A percentile compares a stretch with the other conserved stretches of the same genome.
Conservation (phyloP, 768 basidiomycete species). For the Termitomyces sp. region DNA sequence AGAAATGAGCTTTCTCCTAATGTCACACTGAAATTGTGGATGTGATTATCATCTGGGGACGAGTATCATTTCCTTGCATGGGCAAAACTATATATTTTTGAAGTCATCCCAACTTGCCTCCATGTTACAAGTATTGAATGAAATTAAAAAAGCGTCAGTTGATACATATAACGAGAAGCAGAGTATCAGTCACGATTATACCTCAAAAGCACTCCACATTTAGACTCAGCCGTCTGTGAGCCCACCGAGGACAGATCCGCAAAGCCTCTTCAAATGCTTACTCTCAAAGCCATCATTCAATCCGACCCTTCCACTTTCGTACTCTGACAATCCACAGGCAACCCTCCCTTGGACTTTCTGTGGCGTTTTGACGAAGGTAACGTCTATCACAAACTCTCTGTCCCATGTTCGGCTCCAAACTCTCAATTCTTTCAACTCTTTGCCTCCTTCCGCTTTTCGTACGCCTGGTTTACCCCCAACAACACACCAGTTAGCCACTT, state of each 20-base stretch:
- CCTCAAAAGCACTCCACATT: slow-evolving; percentile 32
- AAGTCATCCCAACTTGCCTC: too few relatives aligned
- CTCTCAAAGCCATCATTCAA: slow-evolving; percentile 49
- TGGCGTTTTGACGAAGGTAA: slow-evolving; percentile 41
- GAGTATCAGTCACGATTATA: slow-evolving; percentile 7
- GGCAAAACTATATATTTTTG: too few relatives aligned
- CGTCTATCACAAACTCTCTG: slow-evolving; percentile 39
- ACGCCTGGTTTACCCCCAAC: slow-evolving; percentile 2
- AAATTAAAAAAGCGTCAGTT: too few relatives aligned
- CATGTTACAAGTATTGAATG: too few relatives aligned
- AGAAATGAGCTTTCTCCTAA: background rate
- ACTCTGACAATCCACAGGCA: slow-evolving; percentile 55
- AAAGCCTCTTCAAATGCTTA: slow-evolving; percentile 62
- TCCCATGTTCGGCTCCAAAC: slow-evolving; percentile 54
- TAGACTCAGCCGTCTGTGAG: slow-evolving; percentile 54
- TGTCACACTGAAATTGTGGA: background rate
- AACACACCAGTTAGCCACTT: slow-evolving; percentile 8
- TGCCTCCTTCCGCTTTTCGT: slow-evolving; percentile 9
- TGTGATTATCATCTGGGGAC: background rate
- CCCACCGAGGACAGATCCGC: slow-evolving; percentile 64
- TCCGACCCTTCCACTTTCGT: slow-evolving; percentile 38
- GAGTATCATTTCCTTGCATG: too few relatives aligned
- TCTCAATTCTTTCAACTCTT: slow-evolving; percentile 31
- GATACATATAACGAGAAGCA: too few relatives aligned
- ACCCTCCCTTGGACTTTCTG: slow-evolving; percentile 28